Conservation (phyloP, 495 filamentous ascomycete genomes). For the Xylaria venustula region DNA sequence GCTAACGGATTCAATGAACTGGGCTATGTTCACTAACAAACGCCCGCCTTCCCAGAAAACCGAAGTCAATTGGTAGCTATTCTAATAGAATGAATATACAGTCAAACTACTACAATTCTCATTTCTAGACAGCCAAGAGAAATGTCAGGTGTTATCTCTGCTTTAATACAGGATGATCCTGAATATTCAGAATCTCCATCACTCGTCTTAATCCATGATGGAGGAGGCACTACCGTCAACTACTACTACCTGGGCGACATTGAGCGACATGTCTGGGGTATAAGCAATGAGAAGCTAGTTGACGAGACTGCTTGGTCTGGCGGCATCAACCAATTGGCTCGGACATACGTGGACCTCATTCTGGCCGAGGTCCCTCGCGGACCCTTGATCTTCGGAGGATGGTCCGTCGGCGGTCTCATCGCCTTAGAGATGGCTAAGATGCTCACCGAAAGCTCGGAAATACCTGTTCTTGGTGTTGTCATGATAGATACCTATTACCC, state of each 20-base stretch:
- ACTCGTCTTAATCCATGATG: slow-evolving; percentile 44
- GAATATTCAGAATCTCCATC: slow-evolving; percentile 18
- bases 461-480: neutral
- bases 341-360: slow-evolving; percentile 31
- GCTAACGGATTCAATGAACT: neutral
- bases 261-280: slow-evolving; percentile 33
- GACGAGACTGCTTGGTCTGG: slow-evolving; percentile 26
- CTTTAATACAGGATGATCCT: neutral
- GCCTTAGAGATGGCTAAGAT: slow-evolving; percentile 3
- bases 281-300: slow-evolving; percentile 37
- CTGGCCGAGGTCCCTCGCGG: slow-evolving; percentile 17
- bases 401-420: slow-evolving; percentile 2
- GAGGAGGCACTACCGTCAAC: slow-evolving; percentile 40
- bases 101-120: neutral
- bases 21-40: neutral
- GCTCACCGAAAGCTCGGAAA: neutral
- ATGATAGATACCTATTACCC: slow-evolving; percentile 4
- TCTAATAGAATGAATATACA: neutral
- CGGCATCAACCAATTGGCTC: slow-evolving; percentile 37
- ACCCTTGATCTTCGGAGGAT: slow-evolving; percentile 18
- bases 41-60: neutral
- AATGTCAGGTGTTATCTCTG: neutral
- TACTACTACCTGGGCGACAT: slow-evolving; percentile 38
- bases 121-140: neutral
- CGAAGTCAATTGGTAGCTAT: neutral